Percentiles rank a stretch among this genome's conserved stretches.
Evolutionary conservation across 805 yeast genomes (phyloP).

Genomic region (Starmerella roubikii): DNA sequence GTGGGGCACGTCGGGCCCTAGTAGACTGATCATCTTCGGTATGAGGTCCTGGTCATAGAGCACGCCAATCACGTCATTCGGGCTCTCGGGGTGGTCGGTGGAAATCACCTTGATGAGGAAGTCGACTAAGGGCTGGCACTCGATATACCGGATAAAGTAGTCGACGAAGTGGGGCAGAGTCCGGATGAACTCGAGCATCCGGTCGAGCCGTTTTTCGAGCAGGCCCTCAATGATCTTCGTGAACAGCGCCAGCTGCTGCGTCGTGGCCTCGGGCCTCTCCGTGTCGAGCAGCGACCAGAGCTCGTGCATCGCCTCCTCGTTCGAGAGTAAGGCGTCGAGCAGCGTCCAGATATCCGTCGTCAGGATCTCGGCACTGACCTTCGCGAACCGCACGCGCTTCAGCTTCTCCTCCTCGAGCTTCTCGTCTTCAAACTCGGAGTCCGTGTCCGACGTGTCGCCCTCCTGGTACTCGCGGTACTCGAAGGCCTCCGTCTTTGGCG

Average conservation of each 20-base stretch:
- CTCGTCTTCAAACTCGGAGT: conserved; percentile 7
- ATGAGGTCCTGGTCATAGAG: conserved; percentile 62
- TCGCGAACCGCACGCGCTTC: conserved; percentile 30
- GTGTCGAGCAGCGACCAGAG: conserved; percentile 68
- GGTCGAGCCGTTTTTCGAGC: conserved; percentile 76
- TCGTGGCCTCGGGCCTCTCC: conserved; percentile 31
- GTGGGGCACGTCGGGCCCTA: conserved; percentile 54
- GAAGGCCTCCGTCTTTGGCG: conserved; percentile 3
- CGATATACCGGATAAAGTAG: conserved; percentile 71
- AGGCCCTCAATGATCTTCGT: conserved; percentile 85
- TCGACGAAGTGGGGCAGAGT: conserved; percentile 59
- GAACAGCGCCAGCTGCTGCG: conserved; percentile 71
- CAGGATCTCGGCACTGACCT: conserved; percentile 74
- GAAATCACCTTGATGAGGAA: conserved; percentile 77
- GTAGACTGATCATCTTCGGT: conserved; percentile 52
- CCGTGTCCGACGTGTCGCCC: neutral
- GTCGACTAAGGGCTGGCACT: conserved; percentile 90
- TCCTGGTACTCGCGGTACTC: conserved; percentile 13
- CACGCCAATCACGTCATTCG: conserved; percentile 73
- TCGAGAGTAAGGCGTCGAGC: conserved; percentile 78
- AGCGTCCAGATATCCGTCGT: conserved; percentile 90
- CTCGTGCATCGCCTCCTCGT: conserved; percentile 45
- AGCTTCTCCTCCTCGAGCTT: conserved; percentile 18
- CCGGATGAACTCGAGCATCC: conserved; percentile 56
- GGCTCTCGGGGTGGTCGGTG: conserved; percentile 79